Evolutionary conservation across 148 eudicot genomes (phyloP).

Genomic region (Camellia japonica): DNA sequence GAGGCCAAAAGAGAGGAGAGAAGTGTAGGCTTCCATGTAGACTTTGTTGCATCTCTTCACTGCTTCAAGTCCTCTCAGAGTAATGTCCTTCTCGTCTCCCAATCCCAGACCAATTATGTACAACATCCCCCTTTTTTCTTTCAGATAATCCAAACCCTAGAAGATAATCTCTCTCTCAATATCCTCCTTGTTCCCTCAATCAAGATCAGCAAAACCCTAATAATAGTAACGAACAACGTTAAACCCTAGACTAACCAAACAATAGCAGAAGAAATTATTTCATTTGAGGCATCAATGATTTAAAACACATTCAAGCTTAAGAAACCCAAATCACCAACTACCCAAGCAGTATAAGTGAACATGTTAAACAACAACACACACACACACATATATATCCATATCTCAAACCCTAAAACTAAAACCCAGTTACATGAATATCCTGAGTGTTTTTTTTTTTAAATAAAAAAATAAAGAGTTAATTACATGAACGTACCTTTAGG

Average conservation of each 20-base stretch:
- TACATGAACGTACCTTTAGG: slow-evolving; percentile 23
- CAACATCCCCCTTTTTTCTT: slow-evolving; percentile 35
- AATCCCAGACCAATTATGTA: slow-evolving; percentile 78
- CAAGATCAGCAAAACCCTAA: too few species aligned
- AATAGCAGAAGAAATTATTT: too few species aligned
- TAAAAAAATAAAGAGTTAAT: background rate
- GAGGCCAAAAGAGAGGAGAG: slow-evolving; percentile 85
- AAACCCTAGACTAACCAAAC: too few species aligned
- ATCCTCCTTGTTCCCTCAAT: too few species aligned
- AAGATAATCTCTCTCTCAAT: too few species aligned
- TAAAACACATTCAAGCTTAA: background rate
- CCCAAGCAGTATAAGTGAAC: background rate
- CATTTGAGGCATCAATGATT: background rate
- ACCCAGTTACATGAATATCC: background rate
- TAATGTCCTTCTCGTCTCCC: slow-evolving; percentile 91
- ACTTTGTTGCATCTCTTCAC: slow-evolving; percentile 57
- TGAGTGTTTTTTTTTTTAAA: too few species aligned
- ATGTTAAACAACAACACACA: background rate
- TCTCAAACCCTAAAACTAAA: background rate
- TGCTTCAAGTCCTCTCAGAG: slow-evolving; percentile 84
- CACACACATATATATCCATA: background rate
- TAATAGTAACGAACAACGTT: too few species aligned
- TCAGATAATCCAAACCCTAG: too few species aligned
- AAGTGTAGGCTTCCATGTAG: slow-evolving; percentile 90
- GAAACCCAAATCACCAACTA: background rate